These are phyloP conservation scores for Ascochyta fabae DNA, from an alignment of 2,329 filamentous ascomycete species.

Conservation along the genomic window DNA sequence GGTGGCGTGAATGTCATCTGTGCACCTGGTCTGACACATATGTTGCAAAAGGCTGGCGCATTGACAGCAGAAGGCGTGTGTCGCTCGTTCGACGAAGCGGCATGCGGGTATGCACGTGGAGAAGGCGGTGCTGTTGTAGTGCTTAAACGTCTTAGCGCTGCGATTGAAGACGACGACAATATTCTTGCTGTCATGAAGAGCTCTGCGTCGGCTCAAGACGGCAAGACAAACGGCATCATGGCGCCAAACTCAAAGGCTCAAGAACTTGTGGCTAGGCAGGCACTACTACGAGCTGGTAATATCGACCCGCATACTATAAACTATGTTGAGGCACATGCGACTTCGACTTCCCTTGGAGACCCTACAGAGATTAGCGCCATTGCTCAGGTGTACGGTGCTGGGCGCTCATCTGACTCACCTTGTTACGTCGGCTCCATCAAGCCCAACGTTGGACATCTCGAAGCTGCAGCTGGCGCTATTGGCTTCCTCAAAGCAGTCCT, in stretches of 20 bases:
- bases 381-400: constrained; percentile 13
- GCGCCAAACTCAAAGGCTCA: constrained; percentile 44
- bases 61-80: constrained; percentile 41
- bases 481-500: constrained; percentile 50
- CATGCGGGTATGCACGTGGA: constrained; percentile 41
- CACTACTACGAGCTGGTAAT: constrained; percentile 8
- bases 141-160: constrained; percentile 37
- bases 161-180: constrained; percentile 36
- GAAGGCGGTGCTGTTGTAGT: constrained; percentile 42
- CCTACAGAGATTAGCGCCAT: constrained; percentile 31
- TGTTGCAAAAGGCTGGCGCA: constrained; percentile 37
- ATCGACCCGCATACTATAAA: constrained; percentile 16
- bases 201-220: constrained; percentile 41
- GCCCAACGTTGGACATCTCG: constrained; percentile 53
- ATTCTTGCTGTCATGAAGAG: constrained; percentile 41
- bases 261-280: constrained; percentile 31
- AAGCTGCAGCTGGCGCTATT: constrained; percentile 48
- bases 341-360: constrained; percentile 62
- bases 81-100: constrained; percentile 42
- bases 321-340: constrained; percentile 47
- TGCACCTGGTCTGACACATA: constrained; percentile 42
- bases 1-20: constrained; percentile 44
- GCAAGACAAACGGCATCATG: constrained; percentile 46
- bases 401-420: constrained; percentile 5
- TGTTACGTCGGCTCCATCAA: constrained; percentile 24